A percentile compares a stretch with the other conserved stretches of the same genome.
These are phyloP conservation scores for Fomitopsis betulina DNA, from an alignment of 1,284 basidiomycete species.

Conservation along the genomic window DNA sequence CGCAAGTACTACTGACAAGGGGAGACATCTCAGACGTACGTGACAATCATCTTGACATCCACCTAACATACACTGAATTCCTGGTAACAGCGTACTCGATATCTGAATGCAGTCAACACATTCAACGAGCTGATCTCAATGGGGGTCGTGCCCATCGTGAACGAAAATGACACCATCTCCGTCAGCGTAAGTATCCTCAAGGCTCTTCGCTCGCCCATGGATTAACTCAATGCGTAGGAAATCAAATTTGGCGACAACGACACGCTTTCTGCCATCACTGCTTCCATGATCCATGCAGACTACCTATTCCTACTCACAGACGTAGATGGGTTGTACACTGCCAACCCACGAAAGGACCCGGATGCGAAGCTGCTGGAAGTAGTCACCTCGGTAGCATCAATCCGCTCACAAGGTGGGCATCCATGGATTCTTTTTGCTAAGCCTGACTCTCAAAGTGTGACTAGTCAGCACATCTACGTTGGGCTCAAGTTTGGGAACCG, in stretches of 20 bases:
- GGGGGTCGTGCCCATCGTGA: conserved; percentile 93
- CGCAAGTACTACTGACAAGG: conserved; percentile 91
- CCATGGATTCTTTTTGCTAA: not conserved
- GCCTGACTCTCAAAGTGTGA: not conserved
- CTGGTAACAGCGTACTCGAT: conserved; percentile 72
- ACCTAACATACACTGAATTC: not conserved
- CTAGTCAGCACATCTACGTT: conserved; percentile 88
- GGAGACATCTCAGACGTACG: conserved; percentile 96
- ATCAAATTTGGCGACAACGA: conserved; percentile 99
- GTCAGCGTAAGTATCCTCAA: conserved; percentile 68
- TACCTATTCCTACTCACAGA: conserved; percentile 97
- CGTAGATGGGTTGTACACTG: conserved; percentile 94
- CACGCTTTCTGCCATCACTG: conserved; percentile 94
- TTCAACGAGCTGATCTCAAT: conserved; percentile 84
- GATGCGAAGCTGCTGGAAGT: conserved; percentile 77
- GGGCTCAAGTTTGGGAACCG: conserved; percentile 92
- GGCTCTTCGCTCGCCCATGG: not conserved
- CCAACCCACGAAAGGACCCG: conserved; percentile 91
- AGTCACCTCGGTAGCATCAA: conserved; percentile 80
- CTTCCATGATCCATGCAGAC: conserved; percentile 96
- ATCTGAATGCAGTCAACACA: conserved; percentile 92
- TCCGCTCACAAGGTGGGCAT: conserved; percentile 71
- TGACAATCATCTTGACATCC: conserved; percentile 9
- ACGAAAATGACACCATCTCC: conserved; percentile 95
- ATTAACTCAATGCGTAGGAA: conserved; percentile 56